phyloP scores from a whole-genome alignment of 1,284 basidiomycete species.

The Ceratobasidium sp. region DNA sequence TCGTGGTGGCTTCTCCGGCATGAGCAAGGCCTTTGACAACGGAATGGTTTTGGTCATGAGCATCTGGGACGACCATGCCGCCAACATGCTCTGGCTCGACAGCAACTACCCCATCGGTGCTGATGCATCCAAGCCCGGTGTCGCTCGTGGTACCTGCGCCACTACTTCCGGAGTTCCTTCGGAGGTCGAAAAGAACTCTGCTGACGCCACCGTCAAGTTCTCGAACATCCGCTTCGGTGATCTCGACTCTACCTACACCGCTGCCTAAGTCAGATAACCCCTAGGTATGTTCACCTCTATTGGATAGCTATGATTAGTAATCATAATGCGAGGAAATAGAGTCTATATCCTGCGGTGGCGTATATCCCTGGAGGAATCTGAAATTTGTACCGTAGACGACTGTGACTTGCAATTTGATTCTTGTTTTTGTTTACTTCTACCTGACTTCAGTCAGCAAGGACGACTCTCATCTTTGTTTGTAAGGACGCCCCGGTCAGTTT shows the following conservation, averaged over 20 bases:
- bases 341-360: no score
- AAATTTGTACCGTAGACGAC: no score
- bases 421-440: no score
- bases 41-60: constrained; percentile 64
- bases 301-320: no score
- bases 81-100: constrained; percentile 66
- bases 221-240: constrained; percentile 44
- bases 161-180: constrained; percentile 57
- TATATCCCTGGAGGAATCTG: no score
- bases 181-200: constrained; percentile 53
- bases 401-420: no score
- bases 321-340: no score
- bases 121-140: constrained; percentile 55
- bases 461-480: no score
- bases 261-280: neutral
- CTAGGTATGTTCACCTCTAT: neutral
- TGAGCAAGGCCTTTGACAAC: constrained; percentile 56
- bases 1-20: constrained; percentile 56
- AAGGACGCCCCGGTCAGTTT: no score
- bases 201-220: constrained; percentile 21
- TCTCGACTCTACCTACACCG: constrained; percentile 43
- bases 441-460: no score
- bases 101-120: constrained; percentile 58
- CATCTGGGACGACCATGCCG: constrained; percentile 65
- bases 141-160: constrained; percentile 61